A percentile compares a stretch with the other conserved stretches of the same genome.
Evolutionary conservation across 2,329 filamentous ascomycete genomes (phyloP).

Genomic region (Biscogniauxia sp.): DNA sequence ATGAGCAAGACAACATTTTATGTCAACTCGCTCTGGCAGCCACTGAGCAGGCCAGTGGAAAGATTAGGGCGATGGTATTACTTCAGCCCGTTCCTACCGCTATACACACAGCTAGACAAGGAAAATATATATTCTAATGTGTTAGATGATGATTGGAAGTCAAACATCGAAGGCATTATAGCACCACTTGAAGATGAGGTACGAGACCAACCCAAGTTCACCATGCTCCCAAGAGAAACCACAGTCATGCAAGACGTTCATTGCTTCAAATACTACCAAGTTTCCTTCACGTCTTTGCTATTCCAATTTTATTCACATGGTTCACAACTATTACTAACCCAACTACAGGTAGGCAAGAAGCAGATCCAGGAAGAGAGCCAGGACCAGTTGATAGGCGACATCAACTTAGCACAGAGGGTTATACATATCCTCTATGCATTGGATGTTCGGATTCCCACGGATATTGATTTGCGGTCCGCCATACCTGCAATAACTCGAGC

Average conservation of each 20-base stretch:
- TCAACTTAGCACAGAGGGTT: conserved; percentile 18
- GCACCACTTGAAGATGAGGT: too few relatives aligned
- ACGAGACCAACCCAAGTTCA: too few relatives aligned
- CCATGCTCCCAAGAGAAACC: too few relatives aligned
- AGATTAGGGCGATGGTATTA: conserved; percentile 32
- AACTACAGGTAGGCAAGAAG: too few relatives aligned
- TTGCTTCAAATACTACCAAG: too few relatives aligned
- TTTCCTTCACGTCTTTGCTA: too few relatives aligned
- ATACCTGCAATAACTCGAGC: conserved; percentile 22
- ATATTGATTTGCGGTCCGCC: conserved; percentile 22
- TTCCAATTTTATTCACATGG: too few relatives aligned
- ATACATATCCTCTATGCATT: conserved; percentile 22
- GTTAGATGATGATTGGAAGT: not conserved
- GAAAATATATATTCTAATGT: conserved; percentile 14
- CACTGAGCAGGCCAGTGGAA: conserved; percentile 29
- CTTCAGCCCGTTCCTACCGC: conserved; percentile 28
- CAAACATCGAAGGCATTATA: too few relatives aligned
- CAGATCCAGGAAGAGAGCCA: too few relatives aligned
- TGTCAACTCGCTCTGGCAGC: conserved; percentile 31
- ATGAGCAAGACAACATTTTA: conserved; percentile 36
- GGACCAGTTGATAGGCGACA: too few relatives aligned
- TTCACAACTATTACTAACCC: too few relatives aligned
- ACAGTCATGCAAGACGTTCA: too few relatives aligned
- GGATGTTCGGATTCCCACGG: conserved; percentile 22
- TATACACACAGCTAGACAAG: conserved; percentile 22